Evolutionary conservation across 805 yeast genomes (phyloP).

Genomic region (Sugiyamaella floridensis): DNA sequence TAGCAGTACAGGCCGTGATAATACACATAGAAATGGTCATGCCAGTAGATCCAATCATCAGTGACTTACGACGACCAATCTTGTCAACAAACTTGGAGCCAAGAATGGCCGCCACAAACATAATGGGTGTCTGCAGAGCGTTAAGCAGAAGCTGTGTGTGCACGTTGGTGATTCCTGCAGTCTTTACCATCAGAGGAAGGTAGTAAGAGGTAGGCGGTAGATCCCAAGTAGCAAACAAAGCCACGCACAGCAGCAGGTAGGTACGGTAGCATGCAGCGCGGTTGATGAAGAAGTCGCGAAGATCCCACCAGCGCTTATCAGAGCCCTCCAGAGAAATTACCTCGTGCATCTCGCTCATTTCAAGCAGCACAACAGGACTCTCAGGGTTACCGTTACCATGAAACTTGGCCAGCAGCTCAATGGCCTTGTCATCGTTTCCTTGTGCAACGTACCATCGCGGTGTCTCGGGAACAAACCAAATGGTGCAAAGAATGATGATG

Average conservation of each 20-base stretch:
- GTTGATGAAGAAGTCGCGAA: constrained; percentile 8
- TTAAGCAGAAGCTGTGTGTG: constrained; percentile 8
- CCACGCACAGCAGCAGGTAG: constrained; percentile 1
- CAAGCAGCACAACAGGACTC: constrained; percentile 7
- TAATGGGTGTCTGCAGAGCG: constrained; percentile 10
- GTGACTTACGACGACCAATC: constrained; percentile 25
- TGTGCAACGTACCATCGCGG: constrained; percentile 14
- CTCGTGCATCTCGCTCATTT: constrained; percentile 5
- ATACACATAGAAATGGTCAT: constrained; percentile 18
- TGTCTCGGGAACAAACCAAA: constrained; percentile 13
- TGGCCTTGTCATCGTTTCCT: constrained; percentile 11
- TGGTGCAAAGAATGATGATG: constrained; percentile 1
- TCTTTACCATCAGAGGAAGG: constrained; percentile 11
- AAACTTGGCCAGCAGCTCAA: constrained; percentile 5
- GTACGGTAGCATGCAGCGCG: constrained; percentile 9
- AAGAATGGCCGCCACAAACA: constrained; percentile 7
- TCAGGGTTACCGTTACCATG: constrained; percentile 8
- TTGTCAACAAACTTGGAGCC: constrained; percentile 22
- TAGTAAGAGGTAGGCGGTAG: constrained; percentile 11
- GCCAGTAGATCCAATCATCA: constrained; percentile 22
- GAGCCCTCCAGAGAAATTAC: constrained; percentile 4
- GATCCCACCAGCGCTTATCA: constrained; percentile 12
- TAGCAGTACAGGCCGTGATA: constrained; percentile 10
- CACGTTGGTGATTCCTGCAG: constrained; percentile 12
- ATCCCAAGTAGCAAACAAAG: constrained; percentile 3